Base-by-base conservation (phyloP, 2,329 filamentous ascomycete genomes). In the Colletotrichum australisinense region DNA sequence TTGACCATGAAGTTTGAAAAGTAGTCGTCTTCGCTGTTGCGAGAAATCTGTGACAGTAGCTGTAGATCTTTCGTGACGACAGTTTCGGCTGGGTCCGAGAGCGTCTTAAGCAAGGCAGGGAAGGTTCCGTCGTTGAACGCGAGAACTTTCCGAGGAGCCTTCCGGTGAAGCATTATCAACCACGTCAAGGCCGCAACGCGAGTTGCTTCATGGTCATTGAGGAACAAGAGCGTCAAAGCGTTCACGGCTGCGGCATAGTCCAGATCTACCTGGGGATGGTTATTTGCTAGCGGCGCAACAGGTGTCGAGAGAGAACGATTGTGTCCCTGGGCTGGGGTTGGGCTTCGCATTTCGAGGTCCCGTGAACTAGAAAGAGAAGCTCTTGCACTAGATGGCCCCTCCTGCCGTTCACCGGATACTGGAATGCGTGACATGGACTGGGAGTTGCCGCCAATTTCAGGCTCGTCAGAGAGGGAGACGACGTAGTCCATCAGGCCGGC, bases 1-100 rank as follows among this genome's bases (percentile, higher is more conserved):
- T 97, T 97, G 74, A 98, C 93, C 97, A 99, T 99, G 81, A 99
- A 99, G 28, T 96, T 97, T 1, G 94, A 93, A 80, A 99, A 99
- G 83, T 98, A 98, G 76, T 95, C 95, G 79, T 99, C 97, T 78
- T 98, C 97, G 80, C 95, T 98, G 78, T 98, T 97, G 76, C 93
- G 92, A 3, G 96, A 98, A 67, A 99, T 98, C 77, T 99, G 97
- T 0, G 96, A 98, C 2, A 99, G 88, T 19, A 99, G 88, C 75
- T 98, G 94, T 35, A 99, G 85, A 81, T 99, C 97, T 78, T 97
- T 94, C 5, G 95, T 98, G 1, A 99, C 97, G 7, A 99, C 97
- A 22, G 95, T 94, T 81, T 99, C 97, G 8, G 96, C 94, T 8
- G 96, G 95, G 81, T 99, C 97, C 0, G 96, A 98, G 0, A 99